Evolutionary conservation across 2,329 filamentous ascomycete genomes (phyloP).

Genomic region (Sarocladium strictum): DNA sequence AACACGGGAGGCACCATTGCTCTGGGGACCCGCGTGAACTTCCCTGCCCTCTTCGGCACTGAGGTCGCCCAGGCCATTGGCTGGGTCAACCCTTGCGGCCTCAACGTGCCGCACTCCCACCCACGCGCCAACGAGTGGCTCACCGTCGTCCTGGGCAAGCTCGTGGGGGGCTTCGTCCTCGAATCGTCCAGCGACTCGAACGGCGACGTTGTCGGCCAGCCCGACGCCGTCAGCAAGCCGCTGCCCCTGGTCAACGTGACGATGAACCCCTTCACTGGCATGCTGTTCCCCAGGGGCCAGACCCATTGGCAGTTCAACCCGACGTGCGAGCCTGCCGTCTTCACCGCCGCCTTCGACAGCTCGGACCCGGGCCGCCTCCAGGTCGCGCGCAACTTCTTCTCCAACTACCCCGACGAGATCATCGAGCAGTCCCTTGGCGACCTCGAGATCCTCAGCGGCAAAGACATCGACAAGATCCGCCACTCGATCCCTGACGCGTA

Average conservation of each 20-base stretch:
- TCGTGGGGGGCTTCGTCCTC: conserved; percentile 30
- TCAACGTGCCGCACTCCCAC: conserved; percentile 38
- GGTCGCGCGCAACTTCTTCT: conserved; percentile 24
- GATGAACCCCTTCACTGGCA: conserved; percentile 26
- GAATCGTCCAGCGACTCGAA: conserved; percentile 21
- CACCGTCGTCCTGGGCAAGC: conserved; percentile 29
- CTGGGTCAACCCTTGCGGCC: conserved; percentile 37
- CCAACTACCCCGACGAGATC: conserved; percentile 16
- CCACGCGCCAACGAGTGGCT: conserved; percentile 35
- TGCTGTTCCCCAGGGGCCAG: conserved; percentile 37
- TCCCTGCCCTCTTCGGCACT: conserved; percentile 36
- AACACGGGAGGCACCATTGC: conserved; percentile 16
- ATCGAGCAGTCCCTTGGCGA: conserved; percentile 14
- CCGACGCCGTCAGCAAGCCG: conserved; percentile 16
- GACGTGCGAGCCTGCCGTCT: conserved; percentile 33
- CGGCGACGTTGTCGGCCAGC: conserved; percentile 17
- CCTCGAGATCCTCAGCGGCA: conserved; percentile 5
- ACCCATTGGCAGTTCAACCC: conserved; percentile 41
- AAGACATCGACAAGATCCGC: conserved; percentile 2
- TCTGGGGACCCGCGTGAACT: conserved; percentile 20
- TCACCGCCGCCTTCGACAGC: conserved; percentile 34
- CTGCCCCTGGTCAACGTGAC: conserved; percentile 21
- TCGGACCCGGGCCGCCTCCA: conserved; percentile 35
- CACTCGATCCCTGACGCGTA: conserved; percentile 9
- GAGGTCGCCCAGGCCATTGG: conserved; percentile 35